These are phyloP conservation scores for Hydrangea macrophylla DNA, from an alignment of 148 eudicot genomes.

Conservation along the genomic window DNA sequence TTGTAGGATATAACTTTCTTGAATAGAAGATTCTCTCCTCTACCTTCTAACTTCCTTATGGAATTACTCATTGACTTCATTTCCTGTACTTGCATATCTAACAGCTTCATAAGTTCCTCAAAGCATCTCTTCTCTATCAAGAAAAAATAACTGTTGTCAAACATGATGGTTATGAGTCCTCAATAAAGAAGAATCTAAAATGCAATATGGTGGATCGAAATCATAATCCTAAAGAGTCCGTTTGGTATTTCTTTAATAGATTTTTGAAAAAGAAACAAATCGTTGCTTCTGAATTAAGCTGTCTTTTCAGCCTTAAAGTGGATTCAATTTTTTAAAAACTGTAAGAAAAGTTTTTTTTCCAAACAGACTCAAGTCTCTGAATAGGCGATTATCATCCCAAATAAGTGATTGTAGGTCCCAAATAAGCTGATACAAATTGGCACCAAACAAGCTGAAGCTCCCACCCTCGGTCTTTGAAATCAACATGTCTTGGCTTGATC, in stretches of 20 bases:
- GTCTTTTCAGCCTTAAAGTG: no score
- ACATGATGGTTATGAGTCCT: not conserved
- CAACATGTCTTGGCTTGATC: constrained; percentile 81
- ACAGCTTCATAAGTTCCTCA: constrained; percentile 62
- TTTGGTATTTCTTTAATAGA: no score
- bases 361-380: no score
- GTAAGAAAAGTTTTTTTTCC: no score
- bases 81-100: constrained; percentile 73
- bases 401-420: no score
- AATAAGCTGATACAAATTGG: no score
- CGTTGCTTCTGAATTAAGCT: no score
- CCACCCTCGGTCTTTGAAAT: constrained; percentile 68
- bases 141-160: not conserved
- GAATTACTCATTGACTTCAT: constrained; percentile 74
- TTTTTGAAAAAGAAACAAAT: no score
- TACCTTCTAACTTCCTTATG: constrained; percentile 70
- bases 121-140: constrained; percentile 36
- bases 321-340: no score
- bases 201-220: not conserved
- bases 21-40: constrained; percentile 7
- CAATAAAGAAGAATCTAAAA: not conserved
- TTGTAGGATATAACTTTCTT: not conserved
- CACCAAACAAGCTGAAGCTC: constrained; percentile 1
- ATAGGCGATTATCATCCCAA: no score
- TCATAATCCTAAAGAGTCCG: no score